These are phyloP conservation scores for Magnolia kwangsiensis DNA, from an alignment of 164 flowering plant genomes.

Conservation along the genomic window DNA sequence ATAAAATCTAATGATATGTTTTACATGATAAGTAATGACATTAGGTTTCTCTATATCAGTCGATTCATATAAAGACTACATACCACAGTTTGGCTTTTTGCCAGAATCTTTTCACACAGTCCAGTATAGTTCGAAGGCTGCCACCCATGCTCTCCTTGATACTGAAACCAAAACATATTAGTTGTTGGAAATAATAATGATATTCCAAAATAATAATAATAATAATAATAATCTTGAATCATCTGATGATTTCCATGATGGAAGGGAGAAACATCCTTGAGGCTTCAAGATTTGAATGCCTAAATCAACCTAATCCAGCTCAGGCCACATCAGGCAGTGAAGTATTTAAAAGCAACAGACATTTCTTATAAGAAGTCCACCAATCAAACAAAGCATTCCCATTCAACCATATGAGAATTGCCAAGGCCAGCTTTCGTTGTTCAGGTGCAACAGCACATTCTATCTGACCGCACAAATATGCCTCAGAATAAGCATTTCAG, in stretches of 20 bases:
- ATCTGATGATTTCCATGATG: neutral
- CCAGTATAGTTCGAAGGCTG: slow-evolving; percentile 80
- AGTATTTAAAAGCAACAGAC: too few species aligned
- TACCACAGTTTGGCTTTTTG: slow-evolving; percentile 99
- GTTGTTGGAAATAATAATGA: neutral
- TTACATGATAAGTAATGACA: neutral
- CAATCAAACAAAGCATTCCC: neutral
- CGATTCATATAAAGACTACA: slow-evolving; percentile 19
- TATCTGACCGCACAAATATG: too few species aligned
- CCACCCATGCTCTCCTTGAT: slow-evolving; percentile 96
- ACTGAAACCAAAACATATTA: slow-evolving; percentile 41
- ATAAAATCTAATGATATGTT: neutral
- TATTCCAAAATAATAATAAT: neutral
- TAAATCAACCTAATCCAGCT: neutral
- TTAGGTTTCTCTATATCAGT: neutral
- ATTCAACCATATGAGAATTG: neutral
- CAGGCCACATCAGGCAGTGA: too few species aligned
- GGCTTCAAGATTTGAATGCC: neutral
- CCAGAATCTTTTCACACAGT: slow-evolving; percentile 79
- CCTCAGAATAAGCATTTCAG: too few species aligned
- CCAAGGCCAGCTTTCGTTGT: too few species aligned
- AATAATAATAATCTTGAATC: neutral
- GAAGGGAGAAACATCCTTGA: neutral
- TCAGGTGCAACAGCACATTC: too few species aligned
- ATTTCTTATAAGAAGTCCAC: too few species aligned